Conservation (phyloP, 257 asterid species). For the Solanum pimpinellifolium region DNA sequence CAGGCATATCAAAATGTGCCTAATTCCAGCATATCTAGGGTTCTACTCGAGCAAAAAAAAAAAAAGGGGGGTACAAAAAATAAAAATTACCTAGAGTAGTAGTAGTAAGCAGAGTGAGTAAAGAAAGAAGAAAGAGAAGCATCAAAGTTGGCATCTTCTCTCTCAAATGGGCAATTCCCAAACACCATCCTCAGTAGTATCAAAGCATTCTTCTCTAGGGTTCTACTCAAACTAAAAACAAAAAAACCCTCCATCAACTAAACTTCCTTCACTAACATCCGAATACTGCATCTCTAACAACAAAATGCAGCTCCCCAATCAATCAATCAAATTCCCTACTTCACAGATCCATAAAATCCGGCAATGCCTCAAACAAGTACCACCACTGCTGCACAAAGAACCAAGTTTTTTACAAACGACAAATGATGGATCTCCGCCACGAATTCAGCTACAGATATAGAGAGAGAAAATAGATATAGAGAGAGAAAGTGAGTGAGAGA, state of each 20-base stretch:
- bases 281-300: conserved; percentile 31
- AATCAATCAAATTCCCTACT: not conserved
- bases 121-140: conserved; percentile 44
- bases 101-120: conserved; percentile 45
- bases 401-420: not conserved
- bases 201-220: conserved; percentile 29
- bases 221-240: conserved; percentile 20
- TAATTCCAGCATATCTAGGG: not conserved
- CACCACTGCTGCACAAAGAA: not conserved
- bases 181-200: conserved; percentile 42
- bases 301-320: conserved; percentile 37
- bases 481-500: not conserved
- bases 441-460: not conserved
- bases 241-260: conserved; percentile 24
- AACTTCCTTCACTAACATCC: conserved; percentile 17
- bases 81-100: conserved; percentile 34
- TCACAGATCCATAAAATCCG: conserved; percentile 32
- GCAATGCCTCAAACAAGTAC: not conserved
- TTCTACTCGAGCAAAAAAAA: not conserved
- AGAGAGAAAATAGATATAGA: not conserved
- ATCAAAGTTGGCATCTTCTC: conserved; percentile 40
- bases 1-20: not conserved
- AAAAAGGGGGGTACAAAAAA: not conserved
- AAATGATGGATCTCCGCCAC: not conserved
- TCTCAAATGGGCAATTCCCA: conserved; percentile 32